These are phyloP conservation scores for Penicillium waksmanii DNA, from an alignment of 495 filamentous ascomycete species.

Conservation along the genomic window DNA sequence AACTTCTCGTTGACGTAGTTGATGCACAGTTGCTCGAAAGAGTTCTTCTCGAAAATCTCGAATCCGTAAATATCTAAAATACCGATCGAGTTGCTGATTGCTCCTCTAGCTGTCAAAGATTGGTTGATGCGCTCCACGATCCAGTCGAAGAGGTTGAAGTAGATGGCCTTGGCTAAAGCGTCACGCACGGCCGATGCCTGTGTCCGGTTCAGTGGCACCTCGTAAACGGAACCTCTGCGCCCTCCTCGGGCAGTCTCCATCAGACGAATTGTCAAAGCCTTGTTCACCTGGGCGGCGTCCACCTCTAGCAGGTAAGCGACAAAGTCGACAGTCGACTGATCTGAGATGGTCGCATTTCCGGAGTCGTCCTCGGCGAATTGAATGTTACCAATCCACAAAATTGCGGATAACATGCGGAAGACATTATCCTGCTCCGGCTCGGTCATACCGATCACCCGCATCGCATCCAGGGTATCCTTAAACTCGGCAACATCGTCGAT, in stretches of 20 bases:
- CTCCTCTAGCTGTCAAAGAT: constrained; percentile 78
- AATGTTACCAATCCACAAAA: constrained; percentile 95
- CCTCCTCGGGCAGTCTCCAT: constrained; percentile 87
- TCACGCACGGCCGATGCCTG: constrained; percentile 95
- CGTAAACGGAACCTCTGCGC: constrained; percentile 80
- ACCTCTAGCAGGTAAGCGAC: constrained; percentile 93
- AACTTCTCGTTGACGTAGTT: constrained; percentile 99
- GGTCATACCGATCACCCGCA: constrained; percentile 88
- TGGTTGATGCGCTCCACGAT: constrained; percentile 92
- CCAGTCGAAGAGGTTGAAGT: constrained; percentile 99
- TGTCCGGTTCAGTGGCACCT: constrained; percentile 86
- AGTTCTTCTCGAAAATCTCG: constrained; percentile 99
- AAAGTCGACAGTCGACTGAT: constrained; percentile 91
- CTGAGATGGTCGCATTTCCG: constrained; percentile 82
- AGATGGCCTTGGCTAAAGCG: constrained; percentile 91
- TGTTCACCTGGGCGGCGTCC: constrained; percentile 75
- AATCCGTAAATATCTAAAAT: constrained; percentile 99
- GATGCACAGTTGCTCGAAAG: constrained; percentile 99
- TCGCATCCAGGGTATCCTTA: constrained; percentile 87
- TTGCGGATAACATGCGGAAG: constrained; percentile 91
- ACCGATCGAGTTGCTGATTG: constrained; percentile 82
- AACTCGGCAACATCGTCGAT: constrained; percentile 94
- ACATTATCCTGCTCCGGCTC: constrained; percentile 94
- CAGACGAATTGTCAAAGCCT: constrained; percentile 86
- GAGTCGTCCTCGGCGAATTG: constrained; percentile 84